Evolutionary conservation across 83 land plant species (phyloP).

Genomic region (Isoetes engelmannii): DNA sequence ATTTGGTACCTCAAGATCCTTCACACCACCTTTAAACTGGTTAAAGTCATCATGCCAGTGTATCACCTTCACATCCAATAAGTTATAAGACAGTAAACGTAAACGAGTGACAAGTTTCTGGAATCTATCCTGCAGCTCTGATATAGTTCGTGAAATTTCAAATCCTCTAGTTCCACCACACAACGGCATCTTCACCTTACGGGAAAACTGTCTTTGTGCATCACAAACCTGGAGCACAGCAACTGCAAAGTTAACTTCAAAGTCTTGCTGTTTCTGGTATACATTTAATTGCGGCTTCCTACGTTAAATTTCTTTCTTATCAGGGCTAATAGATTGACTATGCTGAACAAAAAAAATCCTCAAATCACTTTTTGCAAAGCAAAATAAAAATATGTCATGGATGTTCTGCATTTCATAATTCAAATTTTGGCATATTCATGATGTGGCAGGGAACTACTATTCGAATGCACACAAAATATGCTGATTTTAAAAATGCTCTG

Average conservation of each 20-base stretch:
- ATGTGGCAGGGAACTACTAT: no score
- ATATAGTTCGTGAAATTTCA: slow-evolving; percentile 26
- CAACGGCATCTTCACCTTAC: slow-evolving; percentile 23
- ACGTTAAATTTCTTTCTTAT: no score
- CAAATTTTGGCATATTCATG: no score
- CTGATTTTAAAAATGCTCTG: no score
- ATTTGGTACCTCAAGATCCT: slow-evolving; percentile 28
- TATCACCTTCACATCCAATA: slow-evolving; percentile 30
- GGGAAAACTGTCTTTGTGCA: slow-evolving; percentile 36
- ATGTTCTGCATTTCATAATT: no score
- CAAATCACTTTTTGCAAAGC: not conserved
- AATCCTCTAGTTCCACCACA: slow-evolving; percentile 35
- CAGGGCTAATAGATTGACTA: no score
- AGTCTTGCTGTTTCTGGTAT: no score
- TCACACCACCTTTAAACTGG: slow-evolving; percentile 26
- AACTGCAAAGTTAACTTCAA: not conserved
- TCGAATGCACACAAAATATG: no score
- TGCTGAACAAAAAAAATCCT: not conserved
- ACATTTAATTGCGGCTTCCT: no score
- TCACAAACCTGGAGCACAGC: slow-evolving; percentile 29
- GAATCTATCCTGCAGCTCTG: slow-evolving; percentile 29
- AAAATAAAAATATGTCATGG: no score
- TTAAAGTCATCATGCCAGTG: slow-evolving; percentile 33
- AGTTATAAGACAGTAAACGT: slow-evolving; percentile 24
- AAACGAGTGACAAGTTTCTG: slow-evolving; percentile 25